A percentile compares a stretch with the other conserved stretches of the same genome.
Conservation (phyloP, 805 yeast species). For the Schwanniomyces yamadae region DNA sequence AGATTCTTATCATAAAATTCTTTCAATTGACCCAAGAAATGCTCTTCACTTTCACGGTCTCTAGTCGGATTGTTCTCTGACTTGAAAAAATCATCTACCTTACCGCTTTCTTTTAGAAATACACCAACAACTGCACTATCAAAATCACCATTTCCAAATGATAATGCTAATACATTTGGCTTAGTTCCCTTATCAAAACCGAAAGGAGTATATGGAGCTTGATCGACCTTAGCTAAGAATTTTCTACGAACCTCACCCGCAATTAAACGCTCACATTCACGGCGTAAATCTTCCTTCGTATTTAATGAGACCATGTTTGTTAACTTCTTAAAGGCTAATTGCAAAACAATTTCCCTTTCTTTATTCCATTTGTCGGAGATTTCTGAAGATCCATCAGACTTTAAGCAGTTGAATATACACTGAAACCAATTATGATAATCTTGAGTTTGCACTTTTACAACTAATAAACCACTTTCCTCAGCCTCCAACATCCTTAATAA, state of each 20-base stretch:
- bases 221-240: conserved; percentile 74
- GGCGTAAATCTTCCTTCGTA: conserved; percentile 78
- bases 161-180: conserved; percentile 78
- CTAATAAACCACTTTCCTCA: conserved; percentile 72
- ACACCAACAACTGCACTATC: conserved; percentile 86
- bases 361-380: conserved; percentile 78
- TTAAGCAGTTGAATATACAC: conserved; percentile 47
- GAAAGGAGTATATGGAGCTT: conserved; percentile 88
- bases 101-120: conserved; percentile 75
- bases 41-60: conserved; percentile 41
- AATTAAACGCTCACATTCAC: conserved; percentile 70
- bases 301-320: conserved; percentile 67
- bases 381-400: conserved; percentile 77
- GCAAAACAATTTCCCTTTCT: conserved; percentile 66
- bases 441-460: conserved; percentile 58
- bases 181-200: conserved; percentile 76
- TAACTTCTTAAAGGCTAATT: conserved; percentile 64
- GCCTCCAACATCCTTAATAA: conserved; percentile 91
- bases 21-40: conserved; percentile 61
- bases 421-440: conserved; percentile 42
- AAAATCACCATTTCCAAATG: conserved; percentile 83
- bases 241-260: conserved; percentile 67
- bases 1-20: conserved; percentile 62
- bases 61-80: conserved; percentile 69
- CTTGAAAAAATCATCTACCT: conserved; percentile 71